Conservation (phyloP, 768 basidiomycete genomes). For the Suillus subaureus region DNA sequence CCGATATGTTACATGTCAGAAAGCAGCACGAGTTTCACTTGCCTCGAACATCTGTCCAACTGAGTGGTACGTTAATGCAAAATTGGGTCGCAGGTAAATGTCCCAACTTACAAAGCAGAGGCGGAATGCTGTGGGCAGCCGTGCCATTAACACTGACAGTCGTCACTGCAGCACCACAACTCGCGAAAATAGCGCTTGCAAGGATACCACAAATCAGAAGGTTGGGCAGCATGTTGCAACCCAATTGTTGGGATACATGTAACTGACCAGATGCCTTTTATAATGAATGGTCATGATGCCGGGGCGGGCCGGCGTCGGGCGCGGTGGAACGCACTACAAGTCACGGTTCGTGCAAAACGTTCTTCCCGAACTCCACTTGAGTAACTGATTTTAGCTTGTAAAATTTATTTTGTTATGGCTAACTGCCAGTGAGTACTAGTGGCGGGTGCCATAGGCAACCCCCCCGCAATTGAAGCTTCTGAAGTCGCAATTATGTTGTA, state of each 20-base stretch:
- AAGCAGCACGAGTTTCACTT: constrained; percentile 5
- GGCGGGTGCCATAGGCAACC: too few relatives aligned
- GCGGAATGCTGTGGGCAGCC: constrained; percentile 54
- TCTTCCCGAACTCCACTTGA: constrained; percentile 2
- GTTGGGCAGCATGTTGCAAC: constrained; percentile 18
- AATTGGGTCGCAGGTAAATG: not conserved
- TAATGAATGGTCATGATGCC: not conserved
- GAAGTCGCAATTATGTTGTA: too few relatives aligned
- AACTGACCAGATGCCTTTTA: not conserved
- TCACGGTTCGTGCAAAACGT: constrained; percentile 5
- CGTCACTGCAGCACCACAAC: constrained; percentile 15
- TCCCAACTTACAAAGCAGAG: constrained; percentile 49
- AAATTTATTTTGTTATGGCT: not conserved
- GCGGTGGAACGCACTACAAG: not conserved
- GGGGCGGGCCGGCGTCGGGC: not conserved
- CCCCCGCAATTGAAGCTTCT: too few relatives aligned
- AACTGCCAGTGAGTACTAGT: not conserved
- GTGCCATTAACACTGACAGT: constrained; percentile 46
- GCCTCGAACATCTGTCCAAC: constrained; percentile 67
- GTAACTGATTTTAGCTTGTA: not conserved
- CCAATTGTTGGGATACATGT: not conserved
- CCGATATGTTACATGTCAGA: not conserved
- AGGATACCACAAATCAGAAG: constrained; percentile 10
- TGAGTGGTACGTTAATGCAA: constrained; percentile 20
- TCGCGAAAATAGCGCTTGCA: constrained; percentile 5